Percentiles rank a stretch among this genome's conserved stretches.
phyloP scores from a whole-genome alignment of 192 early-diverging fungal genomes.

The Dispira parvispora region DNA sequence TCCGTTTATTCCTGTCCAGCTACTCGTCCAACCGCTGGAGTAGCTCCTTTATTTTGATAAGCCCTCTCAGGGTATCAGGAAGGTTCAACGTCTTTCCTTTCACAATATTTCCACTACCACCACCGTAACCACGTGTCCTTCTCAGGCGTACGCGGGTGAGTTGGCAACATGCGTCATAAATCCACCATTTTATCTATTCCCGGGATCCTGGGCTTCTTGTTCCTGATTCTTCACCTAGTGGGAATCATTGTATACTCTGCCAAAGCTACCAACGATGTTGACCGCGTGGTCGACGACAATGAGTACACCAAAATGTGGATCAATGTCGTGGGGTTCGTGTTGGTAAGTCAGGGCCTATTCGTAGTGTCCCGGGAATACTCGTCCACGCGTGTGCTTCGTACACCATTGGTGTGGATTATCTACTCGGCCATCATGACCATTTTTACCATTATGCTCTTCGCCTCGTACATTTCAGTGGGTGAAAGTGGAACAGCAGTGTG shows the following conservation, averaged over 20 bases:
- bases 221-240: conserved; percentile 19
- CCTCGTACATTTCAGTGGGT: conserved; percentile 17
- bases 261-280: conserved; percentile 14
- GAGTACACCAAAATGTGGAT: conserved; percentile 28
- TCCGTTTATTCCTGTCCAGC: too few relatives aligned
- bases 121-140: too few relatives aligned
- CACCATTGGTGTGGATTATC: conserved; percentile 23
- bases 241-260: conserved; percentile 27
- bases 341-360: conserved; percentile 25
- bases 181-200: conserved; percentile 27
- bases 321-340: conserved; percentile 18
- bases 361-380: conserved; percentile 28
- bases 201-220: conserved; percentile 18
- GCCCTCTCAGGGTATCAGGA: too few relatives aligned
- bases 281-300: conserved; percentile 21
- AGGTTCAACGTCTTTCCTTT: too few relatives aligned
- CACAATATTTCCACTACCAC: too few relatives aligned
- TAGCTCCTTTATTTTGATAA: too few relatives aligned
- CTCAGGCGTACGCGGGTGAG: too few relatives aligned
- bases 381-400: conserved; percentile 24
- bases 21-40: too few relatives aligned
- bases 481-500: conserved; percentile 18
- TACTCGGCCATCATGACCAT: conserved; percentile 20
- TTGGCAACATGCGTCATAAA: conserved; percentile 11
- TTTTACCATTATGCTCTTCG: conserved; percentile 18